Conservation (phyloP, 139 green algal species). For the Chlamydomonas sphaeroides region DNA sequence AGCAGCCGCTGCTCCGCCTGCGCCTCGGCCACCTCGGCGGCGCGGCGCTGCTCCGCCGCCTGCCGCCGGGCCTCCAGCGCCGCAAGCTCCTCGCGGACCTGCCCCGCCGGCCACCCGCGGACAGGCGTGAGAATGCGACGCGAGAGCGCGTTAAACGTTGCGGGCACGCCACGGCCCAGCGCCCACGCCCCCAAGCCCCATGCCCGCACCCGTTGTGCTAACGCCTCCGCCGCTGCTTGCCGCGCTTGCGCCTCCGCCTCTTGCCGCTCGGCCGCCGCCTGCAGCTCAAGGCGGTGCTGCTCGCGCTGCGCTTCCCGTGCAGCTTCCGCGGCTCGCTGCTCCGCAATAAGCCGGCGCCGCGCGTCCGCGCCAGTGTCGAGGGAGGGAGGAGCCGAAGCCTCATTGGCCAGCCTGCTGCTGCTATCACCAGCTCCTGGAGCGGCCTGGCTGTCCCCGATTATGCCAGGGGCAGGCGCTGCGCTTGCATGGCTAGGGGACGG, state of each 20-base stretch:
- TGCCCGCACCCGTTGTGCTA: no score
- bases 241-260: slow-evolving; percentile 8
- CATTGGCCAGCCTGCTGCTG: not conserved
- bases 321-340: no score
- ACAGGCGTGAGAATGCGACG: not conserved
- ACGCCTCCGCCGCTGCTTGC: no score
- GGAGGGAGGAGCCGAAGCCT: not conserved
- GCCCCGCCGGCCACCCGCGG: not conserved
- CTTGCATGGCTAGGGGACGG: no score
- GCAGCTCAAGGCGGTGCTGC: not conserved
- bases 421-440: no score
- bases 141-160: not conserved
- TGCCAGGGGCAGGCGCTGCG: no score
- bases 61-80: slow-evolving; percentile 3
- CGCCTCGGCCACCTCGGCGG: not conserved
- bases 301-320: slow-evolving; percentile 2
- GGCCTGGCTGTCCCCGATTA: no score
- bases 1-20: not conserved
- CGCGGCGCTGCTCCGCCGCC: not conserved
- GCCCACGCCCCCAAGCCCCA: no score
- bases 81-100: not conserved
- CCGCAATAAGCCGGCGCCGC: not conserved
- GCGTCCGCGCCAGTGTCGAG: not conserved
- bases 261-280: not conserved
- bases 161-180: not conserved